phyloP scores from a whole-genome alignment of 257 asterid genomes.

The Fraxinus excelsior region DNA sequence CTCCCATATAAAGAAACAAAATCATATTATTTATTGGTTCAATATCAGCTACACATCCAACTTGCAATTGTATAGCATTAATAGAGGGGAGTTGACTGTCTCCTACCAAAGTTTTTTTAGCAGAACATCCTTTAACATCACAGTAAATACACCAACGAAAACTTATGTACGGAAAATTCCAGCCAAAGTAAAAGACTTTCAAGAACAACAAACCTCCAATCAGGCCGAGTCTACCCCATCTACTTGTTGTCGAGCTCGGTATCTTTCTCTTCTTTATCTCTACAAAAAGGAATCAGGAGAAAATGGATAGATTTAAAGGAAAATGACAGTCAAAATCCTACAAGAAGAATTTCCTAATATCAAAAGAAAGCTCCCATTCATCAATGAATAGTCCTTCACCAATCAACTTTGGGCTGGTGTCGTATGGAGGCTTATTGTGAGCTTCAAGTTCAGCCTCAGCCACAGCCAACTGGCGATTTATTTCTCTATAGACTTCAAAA shows the following conservation, averaged over 20 bases:
- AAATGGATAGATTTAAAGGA: slow-evolving; percentile 12
- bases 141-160: slow-evolving; percentile 31
- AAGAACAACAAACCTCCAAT: slow-evolving; percentile 23
- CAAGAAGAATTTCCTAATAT: not conserved
- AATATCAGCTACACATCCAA: not conserved
- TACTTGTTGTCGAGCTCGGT: slow-evolving; percentile 78
- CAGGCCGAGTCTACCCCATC: slow-evolving; percentile 72
- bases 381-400: slow-evolving; percentile 82
- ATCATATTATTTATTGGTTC: not conserved
- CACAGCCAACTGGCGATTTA: slow-evolving; percentile 65
- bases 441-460: slow-evolving; percentile 83
- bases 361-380: slow-evolving; percentile 68
- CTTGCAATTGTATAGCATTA: not conserved
- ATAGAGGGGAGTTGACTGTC: not conserved
- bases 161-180: slow-evolving; percentile 23
- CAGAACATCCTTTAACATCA: not conserved
- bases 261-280: slow-evolving; percentile 98
- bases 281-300: slow-evolving; percentile 26
- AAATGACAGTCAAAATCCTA: not conserved
- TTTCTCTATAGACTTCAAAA: slow-evolving; percentile 69
- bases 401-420: slow-evolving; percentile 58
- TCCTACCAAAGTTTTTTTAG: not conserved
- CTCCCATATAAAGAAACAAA: not conserved
- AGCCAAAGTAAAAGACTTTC: slow-evolving; percentile 9
- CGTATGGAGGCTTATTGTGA: slow-evolving; percentile 75